Evolutionary conservation across 306 rosid genomes (phyloP), one percentile per base, ranked within the genome.

Genomic region (Albizia julibrissin): DNA sequence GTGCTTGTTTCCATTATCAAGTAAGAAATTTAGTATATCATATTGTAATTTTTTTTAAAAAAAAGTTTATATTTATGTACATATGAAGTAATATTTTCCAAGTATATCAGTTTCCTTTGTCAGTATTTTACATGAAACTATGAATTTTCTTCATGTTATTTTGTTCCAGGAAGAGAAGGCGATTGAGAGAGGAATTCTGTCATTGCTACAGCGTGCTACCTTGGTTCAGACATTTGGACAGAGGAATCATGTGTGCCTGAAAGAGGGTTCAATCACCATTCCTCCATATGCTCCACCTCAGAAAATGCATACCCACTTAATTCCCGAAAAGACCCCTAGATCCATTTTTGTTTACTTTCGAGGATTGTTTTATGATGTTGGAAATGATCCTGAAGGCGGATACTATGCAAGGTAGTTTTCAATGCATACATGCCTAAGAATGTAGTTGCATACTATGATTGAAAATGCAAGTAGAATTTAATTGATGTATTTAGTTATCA

Each of bases 1-100:
- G 95, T 69, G 94, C 99, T n/a, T 95, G 99, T 87, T 95, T 95
- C 87, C 99, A 95, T 81, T 95, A 95, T 87, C 99, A 85, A 80
- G 99, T 95, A 81, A 46, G 92, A 74, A 80, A 79, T 72, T 49
- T 79, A 21, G 8, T 65, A 66, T 42, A 39, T 43, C 21, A 15
- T 74, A 19, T 77, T 66, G 27, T 31, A n/a, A 31, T 61, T 70
- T 44, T 9, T 39, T 34, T 14, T 59, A 8, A 0, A 19, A 21
- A 34, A 47, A 31, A 66, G 59, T 31, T 75, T 73, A 33, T 46
- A 71, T 56, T 7, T 37, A 19, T 43, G 62, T 6, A n/a, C 42
- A 15, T 56, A 54, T 72, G 62, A 24, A 68, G 77, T 39, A 61
- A 52, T 72, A 83, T 66, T 26, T 73, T 40, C 33, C 66, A 66